These are phyloP conservation scores for Parsonsia alboflavescens DNA, from an alignment of 257 asterid species.

Conservation along the genomic window DNA sequence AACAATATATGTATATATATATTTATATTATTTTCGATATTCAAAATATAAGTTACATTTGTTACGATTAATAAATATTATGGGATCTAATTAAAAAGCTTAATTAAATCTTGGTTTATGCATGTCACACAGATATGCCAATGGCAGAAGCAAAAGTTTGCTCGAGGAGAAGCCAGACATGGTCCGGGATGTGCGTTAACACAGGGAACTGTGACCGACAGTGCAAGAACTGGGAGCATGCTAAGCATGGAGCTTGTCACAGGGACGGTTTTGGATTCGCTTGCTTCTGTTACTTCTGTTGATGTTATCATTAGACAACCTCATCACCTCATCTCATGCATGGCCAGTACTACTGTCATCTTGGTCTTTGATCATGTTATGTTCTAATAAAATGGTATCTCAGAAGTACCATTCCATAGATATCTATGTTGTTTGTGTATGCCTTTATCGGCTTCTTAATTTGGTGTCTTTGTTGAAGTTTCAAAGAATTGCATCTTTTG, in stretches of 20 bases:
- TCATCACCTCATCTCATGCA: neutral
- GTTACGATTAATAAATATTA: neutral
- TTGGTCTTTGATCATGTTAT: neutral
- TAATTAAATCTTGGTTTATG: neutral
- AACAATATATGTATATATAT: too few species aligned
- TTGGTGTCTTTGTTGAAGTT: neutral
- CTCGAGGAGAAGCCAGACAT: slow-evolving; percentile 29
- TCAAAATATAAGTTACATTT: neutral
- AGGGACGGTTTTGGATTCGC: slow-evolving; percentile 25
- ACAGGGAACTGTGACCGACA: slow-evolving; percentile 31
- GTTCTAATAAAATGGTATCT: neutral
- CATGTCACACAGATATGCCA: slow-evolving; percentile 13
- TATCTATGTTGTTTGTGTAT: neutral
- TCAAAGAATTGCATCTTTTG: neutral
- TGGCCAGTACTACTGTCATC: too few species aligned
- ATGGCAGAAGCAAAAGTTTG: slow-evolving; percentile 28
- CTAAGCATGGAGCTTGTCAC: slow-evolving; percentile 41
- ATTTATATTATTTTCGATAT: too few species aligned
- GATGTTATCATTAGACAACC: accelerated
- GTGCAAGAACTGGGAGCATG: slow-evolving; percentile 36
- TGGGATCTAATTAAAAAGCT: neutral
- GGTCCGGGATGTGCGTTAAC: slow-evolving; percentile 27
- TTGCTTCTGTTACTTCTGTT: slow-evolving; percentile 35
- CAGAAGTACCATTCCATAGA: neutral
- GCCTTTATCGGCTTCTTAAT: neutral